These are phyloP conservation scores for Suhomyces canberraensis DNA, from an alignment of 805 yeast species.

Conservation along the genomic window DNA sequence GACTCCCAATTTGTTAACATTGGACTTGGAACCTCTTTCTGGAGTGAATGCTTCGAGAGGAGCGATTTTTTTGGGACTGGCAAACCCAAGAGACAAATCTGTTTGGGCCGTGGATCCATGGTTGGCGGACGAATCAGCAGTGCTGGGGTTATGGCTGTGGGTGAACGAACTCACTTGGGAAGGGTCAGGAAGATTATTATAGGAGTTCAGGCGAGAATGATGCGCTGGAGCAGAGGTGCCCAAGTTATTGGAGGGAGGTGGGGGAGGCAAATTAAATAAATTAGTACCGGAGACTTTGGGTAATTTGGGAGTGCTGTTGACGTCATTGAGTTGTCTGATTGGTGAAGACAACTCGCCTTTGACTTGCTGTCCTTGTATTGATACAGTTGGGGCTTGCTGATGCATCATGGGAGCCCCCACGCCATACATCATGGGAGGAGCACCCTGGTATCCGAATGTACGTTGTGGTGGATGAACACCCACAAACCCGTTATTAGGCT, in stretches of 20 bases:
- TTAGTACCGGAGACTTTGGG: constrained; percentile 27
- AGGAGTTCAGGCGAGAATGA: constrained; percentile 31
- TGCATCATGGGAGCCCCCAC: constrained; percentile 16
- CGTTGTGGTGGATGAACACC: constrained; percentile 7
- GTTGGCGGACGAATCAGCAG: constrained; percentile 4
- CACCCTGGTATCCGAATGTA: constrained; percentile 13
- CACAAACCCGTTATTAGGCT: constrained; percentile 7
- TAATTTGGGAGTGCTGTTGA: constrained; percentile 26
- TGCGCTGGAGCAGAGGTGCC: constrained; percentile 18
- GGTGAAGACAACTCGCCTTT: constrained; percentile 43
- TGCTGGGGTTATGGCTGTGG: constrained; percentile 10
- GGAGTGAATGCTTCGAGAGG: constrained; percentile 45
- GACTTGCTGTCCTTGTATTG: constrained; percentile 6
- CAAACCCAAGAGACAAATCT: constrained; percentile 36
- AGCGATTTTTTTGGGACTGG: constrained; percentile 41
- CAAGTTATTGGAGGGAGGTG: constrained; percentile 18
- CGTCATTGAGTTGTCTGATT: constrained; percentile 19
- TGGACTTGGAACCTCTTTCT: constrained; percentile 36
- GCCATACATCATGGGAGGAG: constrained; percentile 24
- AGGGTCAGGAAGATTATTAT: constrained; percentile 11
- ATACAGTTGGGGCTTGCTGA: constrained; percentile 9
- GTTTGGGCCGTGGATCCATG: constrained; percentile 3
- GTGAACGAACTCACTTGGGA: constrained; percentile 5
- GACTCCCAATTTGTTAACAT: constrained; percentile 19
- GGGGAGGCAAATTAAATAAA: constrained; percentile 34